Percentiles rank a stretch among this genome's conserved stretches.
Conservation (phyloP, 257 asterid species). For the Nyctanthes arbortristis region DNA sequence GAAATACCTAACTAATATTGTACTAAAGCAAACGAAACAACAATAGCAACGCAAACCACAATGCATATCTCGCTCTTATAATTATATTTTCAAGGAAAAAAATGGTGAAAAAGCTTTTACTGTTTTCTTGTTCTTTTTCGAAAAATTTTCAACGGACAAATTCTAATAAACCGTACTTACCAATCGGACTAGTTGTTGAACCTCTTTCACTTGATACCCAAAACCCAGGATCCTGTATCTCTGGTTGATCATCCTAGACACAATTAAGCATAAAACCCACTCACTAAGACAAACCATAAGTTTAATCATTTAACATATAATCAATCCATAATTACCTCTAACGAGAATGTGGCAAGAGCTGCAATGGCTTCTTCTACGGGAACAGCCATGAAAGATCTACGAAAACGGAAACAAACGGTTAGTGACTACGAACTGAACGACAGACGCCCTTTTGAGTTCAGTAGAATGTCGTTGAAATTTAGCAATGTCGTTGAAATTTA, state of each 20-base stretch:
- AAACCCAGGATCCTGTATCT: conserved; percentile 93
- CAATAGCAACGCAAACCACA: not conserved
- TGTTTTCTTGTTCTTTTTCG: no score
- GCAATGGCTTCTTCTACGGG: conserved; percentile 99
- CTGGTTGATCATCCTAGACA: conserved; percentile 88
- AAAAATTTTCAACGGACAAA: not conserved
- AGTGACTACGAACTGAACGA: not conserved
- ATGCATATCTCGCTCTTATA: no score
- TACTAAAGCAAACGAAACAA: not conserved
- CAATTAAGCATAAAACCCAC: conserved; percentile 14
- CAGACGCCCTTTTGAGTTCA: conserved; percentile 19
- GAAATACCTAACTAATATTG: not conserved
- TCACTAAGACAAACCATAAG: not conserved
- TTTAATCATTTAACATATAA: not conserved
- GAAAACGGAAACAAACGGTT: not conserved
- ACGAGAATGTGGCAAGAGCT: conserved; percentile 90
- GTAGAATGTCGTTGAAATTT: conserved; percentile 18
- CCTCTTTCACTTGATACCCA: conserved; percentile 92
- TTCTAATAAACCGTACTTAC: conserved; percentile 35
- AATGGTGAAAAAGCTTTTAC: not conserved
- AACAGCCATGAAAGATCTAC: conserved; percentile 72
- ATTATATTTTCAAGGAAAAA: not conserved
- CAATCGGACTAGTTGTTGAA: conserved; percentile 86
- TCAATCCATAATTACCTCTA: conserved; percentile 56
- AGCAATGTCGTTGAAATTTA: no score